These are phyloP conservation scores for Plasmodium inui DNA, from an alignment of 169 alveolate genomes.

Conservation along the genomic window DNA sequence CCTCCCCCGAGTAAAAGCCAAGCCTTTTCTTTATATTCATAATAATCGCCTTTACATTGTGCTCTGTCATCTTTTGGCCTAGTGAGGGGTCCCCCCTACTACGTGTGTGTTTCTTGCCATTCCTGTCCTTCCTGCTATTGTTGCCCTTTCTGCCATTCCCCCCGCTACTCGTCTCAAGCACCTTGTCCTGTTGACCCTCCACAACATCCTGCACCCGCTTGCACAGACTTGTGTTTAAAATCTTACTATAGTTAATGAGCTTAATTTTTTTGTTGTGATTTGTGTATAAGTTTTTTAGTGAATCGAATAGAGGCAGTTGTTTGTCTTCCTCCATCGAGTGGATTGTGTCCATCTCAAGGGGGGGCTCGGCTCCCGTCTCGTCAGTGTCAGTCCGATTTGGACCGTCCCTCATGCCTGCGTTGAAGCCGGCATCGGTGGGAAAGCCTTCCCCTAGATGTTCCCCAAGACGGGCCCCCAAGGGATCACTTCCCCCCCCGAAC, in stretches of 20 bases:
- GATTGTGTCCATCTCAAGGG: background rate
- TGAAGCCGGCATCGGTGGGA: background rate
- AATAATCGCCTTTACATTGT: constrained; percentile 46
- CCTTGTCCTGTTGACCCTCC: background rate
- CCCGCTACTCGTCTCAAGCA: background rate
- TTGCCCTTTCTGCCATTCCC: background rate
- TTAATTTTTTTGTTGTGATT: constrained; percentile 35
- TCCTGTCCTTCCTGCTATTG: background rate
- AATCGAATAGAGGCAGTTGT: constrained; percentile 11
- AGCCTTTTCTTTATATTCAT: constrained; percentile 47
- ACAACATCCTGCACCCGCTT: background rate
- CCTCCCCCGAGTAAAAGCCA: constrained; percentile 50
- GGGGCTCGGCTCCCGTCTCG: background rate
- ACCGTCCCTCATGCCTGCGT: background rate
- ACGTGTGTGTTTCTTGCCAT: background rate
- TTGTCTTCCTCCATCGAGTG: background rate
- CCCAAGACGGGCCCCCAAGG: background rate
- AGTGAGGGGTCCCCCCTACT: background rate
- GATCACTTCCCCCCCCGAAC: background rate
- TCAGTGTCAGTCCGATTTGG: background rate
- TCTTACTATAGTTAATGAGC: constrained; percentile 36
- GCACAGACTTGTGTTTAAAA: constrained; percentile 34
- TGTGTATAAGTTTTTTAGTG: constrained; percentile 19
- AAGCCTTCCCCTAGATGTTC: background rate
- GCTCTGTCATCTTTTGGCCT: background rate